A percentile compares a stretch with the other conserved stretches of the same genome.
phyloP scores from a whole-genome alignment of 2,329 filamentous ascomycete species.

The Aspergillus proliferans region DNA sequence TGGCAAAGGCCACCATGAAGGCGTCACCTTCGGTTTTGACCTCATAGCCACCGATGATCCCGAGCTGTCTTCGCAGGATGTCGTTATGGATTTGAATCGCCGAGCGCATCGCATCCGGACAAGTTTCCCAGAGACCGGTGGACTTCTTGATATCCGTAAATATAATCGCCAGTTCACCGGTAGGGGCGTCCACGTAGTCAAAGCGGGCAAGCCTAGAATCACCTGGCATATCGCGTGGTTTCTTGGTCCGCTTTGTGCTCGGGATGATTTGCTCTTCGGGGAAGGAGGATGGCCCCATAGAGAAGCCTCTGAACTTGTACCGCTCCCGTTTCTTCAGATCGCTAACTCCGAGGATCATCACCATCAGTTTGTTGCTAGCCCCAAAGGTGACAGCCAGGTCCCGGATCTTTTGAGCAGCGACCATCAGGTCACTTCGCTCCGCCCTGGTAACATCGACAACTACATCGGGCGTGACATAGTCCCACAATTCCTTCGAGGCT shows the following conservation, averaged over 20 bases:
- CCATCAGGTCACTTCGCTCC: constrained; percentile 85
- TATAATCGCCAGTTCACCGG: constrained; percentile 83
- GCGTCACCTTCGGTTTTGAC: constrained; percentile 99
- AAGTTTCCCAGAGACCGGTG: constrained; percentile 91
- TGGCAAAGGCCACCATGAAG: constrained; percentile 98
- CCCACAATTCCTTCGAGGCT: constrained; percentile 90
- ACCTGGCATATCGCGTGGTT: constrained; percentile 53
- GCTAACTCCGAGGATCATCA: constrained; percentile 93
- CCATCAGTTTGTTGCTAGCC: constrained; percentile 91
- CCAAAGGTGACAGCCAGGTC: constrained; percentile 95
- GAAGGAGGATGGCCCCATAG: constrained; percentile 69
- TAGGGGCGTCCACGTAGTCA: constrained; percentile 86
- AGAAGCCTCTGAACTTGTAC: constrained; percentile 69
- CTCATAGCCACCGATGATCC: constrained; percentile 92
- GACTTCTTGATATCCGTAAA: constrained; percentile 99
- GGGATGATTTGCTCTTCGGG: constrained; percentile 58
- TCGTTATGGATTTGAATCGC: constrained; percentile 98
- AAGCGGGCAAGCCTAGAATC: constrained; percentile 83
- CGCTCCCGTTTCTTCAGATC: constrained; percentile 83
- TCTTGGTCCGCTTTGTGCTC: constrained; percentile 59
- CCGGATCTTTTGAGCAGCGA: constrained; percentile 85
- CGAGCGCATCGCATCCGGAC: constrained; percentile 88
- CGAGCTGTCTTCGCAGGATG: constrained; percentile 85
- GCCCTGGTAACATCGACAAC: constrained; percentile 86
- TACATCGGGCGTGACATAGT: constrained; percentile 81